These are phyloP conservation scores for Beauveria scarabaeidicola DNA, from an alignment of 2,329 filamentous ascomycete genomes.

Conservation along the genomic window DNA sequence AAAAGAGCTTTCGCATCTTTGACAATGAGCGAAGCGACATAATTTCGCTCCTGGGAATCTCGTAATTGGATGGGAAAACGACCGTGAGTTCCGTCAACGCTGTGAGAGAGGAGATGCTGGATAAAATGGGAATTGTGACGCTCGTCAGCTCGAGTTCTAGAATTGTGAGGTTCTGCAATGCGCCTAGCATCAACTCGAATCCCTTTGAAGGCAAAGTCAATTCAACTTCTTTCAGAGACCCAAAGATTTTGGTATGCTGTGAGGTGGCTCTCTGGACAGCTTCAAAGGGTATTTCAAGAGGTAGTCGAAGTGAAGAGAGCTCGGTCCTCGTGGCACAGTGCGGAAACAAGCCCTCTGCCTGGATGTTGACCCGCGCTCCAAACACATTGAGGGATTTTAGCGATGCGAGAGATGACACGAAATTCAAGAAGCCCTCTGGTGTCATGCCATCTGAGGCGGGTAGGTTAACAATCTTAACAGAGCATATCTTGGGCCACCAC, in stretches of 20 bases:
- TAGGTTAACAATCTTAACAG: background rate
- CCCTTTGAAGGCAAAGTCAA: background rate
- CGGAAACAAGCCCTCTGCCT: background rate
- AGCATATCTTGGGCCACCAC: background rate
- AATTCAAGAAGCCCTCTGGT: background rate
- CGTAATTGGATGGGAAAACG: background rate
- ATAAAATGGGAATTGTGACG: background rate
- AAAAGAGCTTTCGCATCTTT: background rate
- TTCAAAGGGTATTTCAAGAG: background rate
- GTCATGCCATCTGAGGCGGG: background rate
- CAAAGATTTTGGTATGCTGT: background rate
- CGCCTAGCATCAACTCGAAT: background rate
- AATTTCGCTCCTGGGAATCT: background rate
- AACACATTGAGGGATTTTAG: background rate
- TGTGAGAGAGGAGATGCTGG: background rate
- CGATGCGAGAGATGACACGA: background rate
- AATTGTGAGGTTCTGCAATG: background rate
- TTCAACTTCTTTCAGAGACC: background rate
- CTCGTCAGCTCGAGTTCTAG: background rate
- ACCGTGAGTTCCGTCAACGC: background rate
- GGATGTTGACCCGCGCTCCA: background rate
- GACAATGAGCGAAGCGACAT: background rate
- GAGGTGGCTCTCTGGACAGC: background rate
- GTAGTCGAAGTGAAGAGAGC: background rate
- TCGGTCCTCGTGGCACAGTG: background rate